phyloP scores from a whole-genome alignment of 129 eudicot genomes.

The Tagetes erecta region DNA sequence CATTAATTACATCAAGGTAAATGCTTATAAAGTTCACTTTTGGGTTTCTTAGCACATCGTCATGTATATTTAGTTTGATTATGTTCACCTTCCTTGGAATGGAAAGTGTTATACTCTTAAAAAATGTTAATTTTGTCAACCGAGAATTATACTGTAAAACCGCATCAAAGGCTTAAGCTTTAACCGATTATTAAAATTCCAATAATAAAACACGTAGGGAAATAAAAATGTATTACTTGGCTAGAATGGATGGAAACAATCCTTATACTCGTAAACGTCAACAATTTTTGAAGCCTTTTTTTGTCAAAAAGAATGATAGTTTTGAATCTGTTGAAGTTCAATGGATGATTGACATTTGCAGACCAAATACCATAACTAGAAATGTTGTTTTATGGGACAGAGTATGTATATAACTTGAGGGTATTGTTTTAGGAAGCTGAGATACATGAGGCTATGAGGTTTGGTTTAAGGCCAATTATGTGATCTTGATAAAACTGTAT shows the following conservation, averaged over 20 bases:
- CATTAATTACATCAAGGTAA: constrained; percentile 86
- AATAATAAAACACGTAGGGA: not conserved
- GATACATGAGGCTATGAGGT: not conserved
- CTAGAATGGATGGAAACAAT: not conserved
- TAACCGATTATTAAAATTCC: not conserved
- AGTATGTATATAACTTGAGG: constrained; percentile 1
- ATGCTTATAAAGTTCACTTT: not conserved
- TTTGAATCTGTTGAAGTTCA: not conserved
- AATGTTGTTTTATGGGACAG: not conserved
- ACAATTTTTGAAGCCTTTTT: not conserved
- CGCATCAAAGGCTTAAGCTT: not conserved
- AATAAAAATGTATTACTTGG: not conserved
- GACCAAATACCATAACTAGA: not conserved
- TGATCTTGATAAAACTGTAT: not conserved
- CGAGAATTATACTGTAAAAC: not conserved
- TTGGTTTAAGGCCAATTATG: not conserved
- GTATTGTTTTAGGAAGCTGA: not conserved
- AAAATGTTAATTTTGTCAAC: not conserved
- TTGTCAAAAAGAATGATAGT: not conserved
- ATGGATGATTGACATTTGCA: not conserved
- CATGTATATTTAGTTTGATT: not conserved
- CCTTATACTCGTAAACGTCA: not conserved
- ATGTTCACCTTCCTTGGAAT: not conserved
- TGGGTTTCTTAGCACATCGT: not conserved
- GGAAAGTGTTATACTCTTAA: not conserved